phyloP scores from a whole-genome alignment of 768 basidiomycete genomes.

The Tylopilus sp. region DNA sequence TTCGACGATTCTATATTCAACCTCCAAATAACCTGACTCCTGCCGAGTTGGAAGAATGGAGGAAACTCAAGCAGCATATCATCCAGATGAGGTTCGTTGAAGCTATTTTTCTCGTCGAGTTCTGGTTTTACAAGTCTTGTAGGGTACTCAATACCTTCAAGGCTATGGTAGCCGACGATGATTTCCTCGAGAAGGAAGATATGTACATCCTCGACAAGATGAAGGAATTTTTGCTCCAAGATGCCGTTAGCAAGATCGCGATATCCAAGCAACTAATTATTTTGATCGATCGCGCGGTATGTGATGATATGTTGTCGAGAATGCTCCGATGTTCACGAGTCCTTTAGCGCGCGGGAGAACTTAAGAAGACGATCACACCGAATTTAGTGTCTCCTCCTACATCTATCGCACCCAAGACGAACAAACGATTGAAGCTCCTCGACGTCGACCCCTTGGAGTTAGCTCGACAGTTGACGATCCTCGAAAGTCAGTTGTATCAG shows the following conservation, averaged over 20 bases:
- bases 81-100: constrained; percentile 79
- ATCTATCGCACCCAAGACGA: constrained; percentile 68
- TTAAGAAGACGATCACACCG: constrained; percentile 54
- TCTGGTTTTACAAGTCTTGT: constrained; percentile 1
- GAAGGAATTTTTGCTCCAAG: constrained; percentile 69
- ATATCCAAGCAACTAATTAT: constrained; percentile 74
- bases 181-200: constrained; percentile 85
- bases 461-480: constrained; percentile 88
- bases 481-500: constrained; percentile 85
- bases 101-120: background rate
- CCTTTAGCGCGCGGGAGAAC: constrained; percentile 50
- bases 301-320: constrained; percentile 28
- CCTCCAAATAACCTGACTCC: constrained; percentile 64
- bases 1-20: constrained; percentile 73
- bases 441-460: constrained; percentile 90
- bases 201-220: constrained; percentile 76
- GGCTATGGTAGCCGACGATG: constrained; percentile 81
- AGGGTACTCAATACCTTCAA: constrained; percentile 88
- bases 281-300: constrained; percentile 76
- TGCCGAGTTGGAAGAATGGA: constrained; percentile 75
- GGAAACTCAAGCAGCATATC: constrained; percentile 77
- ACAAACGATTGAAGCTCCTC: constrained; percentile 71
- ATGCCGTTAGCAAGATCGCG: constrained; percentile 58
- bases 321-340: constrained; percentile 11
- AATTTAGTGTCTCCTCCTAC: constrained; percentile 62